Evolutionary conservation across 768 basidiomycete species (phyloP).

Genomic region (Mycena alexandri): DNA sequence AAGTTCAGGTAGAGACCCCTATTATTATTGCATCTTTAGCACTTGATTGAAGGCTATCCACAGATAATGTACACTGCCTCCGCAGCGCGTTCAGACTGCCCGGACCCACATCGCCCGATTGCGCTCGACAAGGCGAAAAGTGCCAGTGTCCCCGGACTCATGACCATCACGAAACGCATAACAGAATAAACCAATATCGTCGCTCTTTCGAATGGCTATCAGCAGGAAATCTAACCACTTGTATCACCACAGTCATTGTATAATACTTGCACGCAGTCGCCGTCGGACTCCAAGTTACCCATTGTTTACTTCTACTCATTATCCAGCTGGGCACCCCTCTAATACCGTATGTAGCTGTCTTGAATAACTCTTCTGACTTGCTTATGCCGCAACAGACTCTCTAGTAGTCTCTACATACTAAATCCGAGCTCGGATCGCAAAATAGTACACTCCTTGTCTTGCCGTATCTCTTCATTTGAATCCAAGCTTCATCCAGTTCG

Average conservation of each 20-base stretch:
- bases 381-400: not conserved
- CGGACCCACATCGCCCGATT: slow-evolving; percentile 74
- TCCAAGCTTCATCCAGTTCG: too few relatives aligned
- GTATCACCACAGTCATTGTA: slow-evolving; percentile 33
- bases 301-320: slow-evolving; percentile 4
- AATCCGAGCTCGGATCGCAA: not conserved
- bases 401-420: not conserved
- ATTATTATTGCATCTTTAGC: not conserved
- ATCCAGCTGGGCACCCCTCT: not conserved
- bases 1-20: slow-evolving; percentile 64
- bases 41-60: slow-evolving; percentile 3
- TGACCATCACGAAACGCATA: slow-evolving; percentile 73
- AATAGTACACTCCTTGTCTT: not conserved
- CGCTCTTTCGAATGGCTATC: slow-evolving; percentile 19
- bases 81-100: slow-evolving; percentile 63
- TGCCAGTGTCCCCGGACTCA: slow-evolving; percentile 78
- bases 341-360: not conserved
- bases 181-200: not conserved
- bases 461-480: not conserved
- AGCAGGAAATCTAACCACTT: slow-evolving; percentile 29
- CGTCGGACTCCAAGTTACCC: slow-evolving; percentile 5
- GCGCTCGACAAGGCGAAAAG: slow-evolving; percentile 70
- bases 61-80: slow-evolving; percentile 75
- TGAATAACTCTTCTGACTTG: not conserved
- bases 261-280: slow-evolving; percentile 13